These are phyloP conservation scores for Poa annua DNA, from an alignment of 176 grass and related monocot genomes.

Conservation along the genomic window DNA sequence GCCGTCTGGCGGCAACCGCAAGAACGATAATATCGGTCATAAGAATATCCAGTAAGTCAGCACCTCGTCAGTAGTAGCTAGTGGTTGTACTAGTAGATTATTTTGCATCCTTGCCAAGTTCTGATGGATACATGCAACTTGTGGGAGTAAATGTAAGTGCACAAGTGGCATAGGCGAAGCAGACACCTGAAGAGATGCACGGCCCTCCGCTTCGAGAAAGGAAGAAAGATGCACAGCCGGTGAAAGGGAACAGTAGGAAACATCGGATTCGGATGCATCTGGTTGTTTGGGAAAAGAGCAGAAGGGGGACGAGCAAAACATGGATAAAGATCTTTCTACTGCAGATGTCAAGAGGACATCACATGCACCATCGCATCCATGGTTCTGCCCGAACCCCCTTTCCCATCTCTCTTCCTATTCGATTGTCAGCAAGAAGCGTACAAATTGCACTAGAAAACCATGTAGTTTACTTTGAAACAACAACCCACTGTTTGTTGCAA, in stretches of 20 bases:
- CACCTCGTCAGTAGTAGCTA: neutral
- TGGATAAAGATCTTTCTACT: constrained; percentile 35
- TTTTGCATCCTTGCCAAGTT: neutral
- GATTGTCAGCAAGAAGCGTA: neutral
- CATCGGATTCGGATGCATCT: constrained; percentile 37
- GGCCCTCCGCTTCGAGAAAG: neutral
- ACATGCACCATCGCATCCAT: constrained; percentile 17
- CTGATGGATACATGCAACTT: no score
- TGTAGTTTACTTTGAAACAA: no score
- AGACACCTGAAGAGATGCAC: constrained; percentile 25
- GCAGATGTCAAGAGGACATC: constrained; percentile 34
- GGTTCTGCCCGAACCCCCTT: neutral
- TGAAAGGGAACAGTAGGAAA: constrained; percentile 37
- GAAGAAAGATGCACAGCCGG: neutral
- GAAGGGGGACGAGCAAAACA: neutral
- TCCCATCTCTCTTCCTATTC: neutral
- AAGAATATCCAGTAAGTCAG: neutral
- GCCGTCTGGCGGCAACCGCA: neutral
- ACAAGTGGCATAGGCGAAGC: constrained; percentile 10
- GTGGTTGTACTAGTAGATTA: neutral
- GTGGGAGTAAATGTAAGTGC: constrained; percentile 25
- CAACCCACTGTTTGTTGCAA: no score
- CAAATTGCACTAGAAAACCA: neutral
- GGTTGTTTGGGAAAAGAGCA: neutral
- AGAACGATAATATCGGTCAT: constrained; percentile 20